phyloP scores from a whole-genome alignment of 1,284 basidiomycete species.

The Ceratobasidium papillatum region DNA sequence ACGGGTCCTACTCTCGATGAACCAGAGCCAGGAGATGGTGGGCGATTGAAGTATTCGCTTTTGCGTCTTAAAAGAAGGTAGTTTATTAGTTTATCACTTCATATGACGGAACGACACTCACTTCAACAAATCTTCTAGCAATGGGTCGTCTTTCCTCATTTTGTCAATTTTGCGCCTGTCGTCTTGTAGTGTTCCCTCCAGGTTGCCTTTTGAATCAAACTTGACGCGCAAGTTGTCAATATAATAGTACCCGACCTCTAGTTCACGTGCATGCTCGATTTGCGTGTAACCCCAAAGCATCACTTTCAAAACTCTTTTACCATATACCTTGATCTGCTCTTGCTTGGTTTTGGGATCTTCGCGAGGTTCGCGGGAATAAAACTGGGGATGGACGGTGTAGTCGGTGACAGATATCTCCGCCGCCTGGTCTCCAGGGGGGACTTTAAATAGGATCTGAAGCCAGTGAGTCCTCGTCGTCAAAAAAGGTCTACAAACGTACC shows the following conservation, averaged over 20 bases:
- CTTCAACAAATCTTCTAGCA: conserved; percentile 24
- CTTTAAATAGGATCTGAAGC: conserved; percentile 12
- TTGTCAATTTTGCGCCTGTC: conserved; percentile 31
- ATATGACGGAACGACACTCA: background rate
- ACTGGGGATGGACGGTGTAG: conserved; percentile 25
- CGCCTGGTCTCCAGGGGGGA: conserved; percentile 19
- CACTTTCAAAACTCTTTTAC: conserved; percentile 25
- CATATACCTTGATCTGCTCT: conserved; percentile 22
- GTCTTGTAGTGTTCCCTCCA: conserved; percentile 32
- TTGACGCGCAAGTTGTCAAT: conserved; percentile 37
- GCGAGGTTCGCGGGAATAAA: conserved; percentile 19
- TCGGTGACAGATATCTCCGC: conserved; percentile 31
- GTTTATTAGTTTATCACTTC: background rate
- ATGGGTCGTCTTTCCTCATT: conserved; percentile 16
- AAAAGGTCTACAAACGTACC: conserved; percentile 5
- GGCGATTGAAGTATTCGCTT: conserved; percentile 6
- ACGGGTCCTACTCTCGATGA: background rate
- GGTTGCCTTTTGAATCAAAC: conserved; percentile 29
- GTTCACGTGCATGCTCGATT: conserved; percentile 15
- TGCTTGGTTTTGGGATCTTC: conserved; percentile 4
- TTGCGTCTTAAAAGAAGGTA: conserved; percentile 8
- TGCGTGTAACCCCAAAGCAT: conserved; percentile 27
- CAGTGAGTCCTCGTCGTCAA: background rate
- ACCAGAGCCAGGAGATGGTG: background rate
- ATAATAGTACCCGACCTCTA: conserved; percentile 28